Conservation (phyloP, 2,329 filamentous ascomycete species). For the Nannizzia gypsea region DNA sequence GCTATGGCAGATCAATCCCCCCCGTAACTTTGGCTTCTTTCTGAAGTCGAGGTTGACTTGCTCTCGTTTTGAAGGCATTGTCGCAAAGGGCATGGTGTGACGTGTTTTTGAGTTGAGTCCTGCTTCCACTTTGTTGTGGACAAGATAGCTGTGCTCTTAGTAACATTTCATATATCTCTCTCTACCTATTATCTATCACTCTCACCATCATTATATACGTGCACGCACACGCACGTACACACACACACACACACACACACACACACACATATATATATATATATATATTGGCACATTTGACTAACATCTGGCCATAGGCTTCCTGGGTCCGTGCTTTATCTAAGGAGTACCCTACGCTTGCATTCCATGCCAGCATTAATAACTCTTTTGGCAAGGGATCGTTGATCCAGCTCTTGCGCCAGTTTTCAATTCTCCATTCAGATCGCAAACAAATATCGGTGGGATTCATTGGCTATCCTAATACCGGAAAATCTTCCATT, state of each 20-base stretch:
- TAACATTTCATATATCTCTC: constrained; percentile 80
- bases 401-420: constrained; percentile 77
- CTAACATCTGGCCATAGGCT: constrained; percentile 49
- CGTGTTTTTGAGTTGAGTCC: constrained; percentile 97
- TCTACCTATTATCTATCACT: constrained; percentile 17
- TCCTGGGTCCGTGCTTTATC: constrained; percentile 83
- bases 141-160: constrained; percentile 85
- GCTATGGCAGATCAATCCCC: constrained; percentile 88
- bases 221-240: too few relatives aligned
- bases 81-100: constrained; percentile 67
- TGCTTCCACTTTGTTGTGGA: constrained; percentile 50
- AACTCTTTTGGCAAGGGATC: constrained; percentile 96
- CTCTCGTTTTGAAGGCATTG: constrained; percentile 76
- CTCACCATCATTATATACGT: constrained; percentile 13
- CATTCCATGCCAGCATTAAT: constrained; percentile 87
- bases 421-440: constrained; percentile 82
- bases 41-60: constrained; percentile 54
- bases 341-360: constrained; percentile 84
- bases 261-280: too few relatives aligned
- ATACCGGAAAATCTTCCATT: constrained; percentile 90
- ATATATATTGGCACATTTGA: constrained; percentile 13
- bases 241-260: too few relatives aligned
- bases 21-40: constrained; percentile 55
- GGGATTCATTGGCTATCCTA: constrained; percentile 79
- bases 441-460: constrained; percentile 91